phyloP scores from a whole-genome alignment of 257 asterid genomes.

The Scutellaria barbata region DNA sequence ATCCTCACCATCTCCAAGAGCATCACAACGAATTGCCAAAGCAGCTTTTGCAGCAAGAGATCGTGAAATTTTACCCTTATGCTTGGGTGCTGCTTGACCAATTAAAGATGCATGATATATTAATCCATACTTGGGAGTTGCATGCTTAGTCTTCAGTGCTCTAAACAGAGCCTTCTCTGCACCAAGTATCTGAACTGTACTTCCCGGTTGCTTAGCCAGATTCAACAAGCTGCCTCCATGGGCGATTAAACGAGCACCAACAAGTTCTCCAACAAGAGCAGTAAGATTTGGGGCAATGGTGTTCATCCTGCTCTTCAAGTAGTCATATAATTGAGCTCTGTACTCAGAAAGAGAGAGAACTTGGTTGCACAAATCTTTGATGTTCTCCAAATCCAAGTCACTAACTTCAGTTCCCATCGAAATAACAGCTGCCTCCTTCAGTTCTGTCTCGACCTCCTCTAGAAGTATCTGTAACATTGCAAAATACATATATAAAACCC shows the following conservation, averaged over 20 bases:
- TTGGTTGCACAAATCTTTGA: constrained; percentile 84
- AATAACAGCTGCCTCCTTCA: constrained; percentile 80
- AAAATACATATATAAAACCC: background rate
- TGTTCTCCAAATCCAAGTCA: constrained; percentile 81
- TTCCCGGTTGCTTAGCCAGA: constrained; percentile 97
- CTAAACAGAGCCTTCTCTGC: constrained; percentile 94
- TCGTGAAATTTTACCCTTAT: constrained; percentile 89
- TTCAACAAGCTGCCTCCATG: constrained; percentile 92
- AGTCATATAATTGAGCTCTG: constrained; percentile 84
- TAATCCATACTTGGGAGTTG: constrained; percentile 90
- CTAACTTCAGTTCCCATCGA: constrained; percentile 98
- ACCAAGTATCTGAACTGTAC: constrained; percentile 93
- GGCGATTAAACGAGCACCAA: constrained; percentile 93
- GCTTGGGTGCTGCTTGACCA: constrained; percentile 95
- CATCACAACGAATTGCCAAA: constrained; percentile 79
- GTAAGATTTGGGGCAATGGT: constrained; percentile 94
- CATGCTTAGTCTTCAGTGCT: constrained; percentile 89
- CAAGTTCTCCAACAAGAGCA: constrained; percentile 93
- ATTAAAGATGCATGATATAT: constrained; percentile 91
- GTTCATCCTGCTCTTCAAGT: constrained; percentile 87
- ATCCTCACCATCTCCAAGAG: constrained; percentile 77
- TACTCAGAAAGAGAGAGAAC: constrained; percentile 83
- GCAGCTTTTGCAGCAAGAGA: constrained; percentile 91
- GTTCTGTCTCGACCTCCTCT: constrained; percentile 79
- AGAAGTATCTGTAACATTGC: constrained; percentile 58